Base-by-base conservation (phyloP, 495 filamentous ascomycete species). In the Trichodelitschia bisporula region DNA sequence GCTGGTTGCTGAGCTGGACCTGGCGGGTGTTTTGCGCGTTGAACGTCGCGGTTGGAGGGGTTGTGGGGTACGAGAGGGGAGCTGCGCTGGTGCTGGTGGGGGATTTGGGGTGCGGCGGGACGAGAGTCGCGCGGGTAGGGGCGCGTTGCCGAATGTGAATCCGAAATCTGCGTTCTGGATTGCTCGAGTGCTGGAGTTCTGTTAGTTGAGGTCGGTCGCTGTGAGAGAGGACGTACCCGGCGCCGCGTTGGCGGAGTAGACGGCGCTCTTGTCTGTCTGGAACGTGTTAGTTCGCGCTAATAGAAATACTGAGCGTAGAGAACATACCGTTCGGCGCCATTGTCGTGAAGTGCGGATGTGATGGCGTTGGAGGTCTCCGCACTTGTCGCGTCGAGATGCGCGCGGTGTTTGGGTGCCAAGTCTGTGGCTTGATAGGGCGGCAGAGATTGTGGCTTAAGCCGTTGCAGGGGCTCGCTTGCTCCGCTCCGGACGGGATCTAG, bases 221-320 rank as follows among this genome's bases (percentile, higher is more conserved):
- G 21, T 24, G 21, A n/a, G n/a, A n/a, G 21, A 24, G 21, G n/a
- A 24, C 21, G 21, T 24, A 24, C 21, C 6, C 21, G 6, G 21
- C 21, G 21, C 21, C 21, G 6, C 21, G 21, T n/a, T 24, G 21
- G 6, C 21, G 21, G 6, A 24, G 6, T 24, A 6, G 21, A 6
- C 21, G 21, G 21, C 21, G 21, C 21, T 24, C 21, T 24, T 24
- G 21, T 24, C n/a, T 24, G 21, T n/a, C 21, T 24, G 21, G 21
- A 6, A 24, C n/a, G 6, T 24, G 21, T 24, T 24, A 24, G 21
- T 24, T 24, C 6, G n/a, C 6, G n/a, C 6, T n/a, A n/a, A n/a
- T n/a, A n/a, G n/a, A n/a, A n/a, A n/a, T n/a, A n/a, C n/a, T n/a
- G n/a, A n/a, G n/a, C n/a, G n/a, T n/a, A n/a, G n/a, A n/a, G n/a